These are phyloP conservation scores for Aspergillus carlsbadensis DNA, from an alignment of 495 filamentous ascomycete genomes.

Conservation along the genomic window DNA sequence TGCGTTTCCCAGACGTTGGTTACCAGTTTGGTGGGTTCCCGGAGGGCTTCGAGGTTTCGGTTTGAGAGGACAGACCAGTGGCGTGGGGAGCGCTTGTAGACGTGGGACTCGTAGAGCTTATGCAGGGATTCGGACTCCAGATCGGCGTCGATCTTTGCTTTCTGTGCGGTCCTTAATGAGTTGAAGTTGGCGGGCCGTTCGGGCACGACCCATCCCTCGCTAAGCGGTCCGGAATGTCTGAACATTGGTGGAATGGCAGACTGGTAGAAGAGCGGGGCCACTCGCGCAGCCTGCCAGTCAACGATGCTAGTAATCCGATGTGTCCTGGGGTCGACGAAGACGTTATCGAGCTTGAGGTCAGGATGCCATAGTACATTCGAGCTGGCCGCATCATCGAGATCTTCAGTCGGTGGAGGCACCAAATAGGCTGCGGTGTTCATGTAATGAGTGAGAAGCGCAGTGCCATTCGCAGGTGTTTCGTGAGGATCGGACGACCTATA, in stretches of 20 bases:
- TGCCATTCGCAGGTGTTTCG: conserved; percentile 21
- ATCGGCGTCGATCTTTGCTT: conserved; percentile 25
- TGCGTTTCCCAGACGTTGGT: conserved; percentile 29
- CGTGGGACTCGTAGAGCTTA: conserved; percentile 33
- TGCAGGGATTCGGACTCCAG: conserved; percentile 29
- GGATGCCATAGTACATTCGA: conserved; percentile 35
- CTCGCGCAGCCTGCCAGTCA: conserved; percentile 35
- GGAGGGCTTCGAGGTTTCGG: conserved; percentile 15
- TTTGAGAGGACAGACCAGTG: conserved; percentile 33
- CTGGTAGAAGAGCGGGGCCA: conserved; percentile 32
- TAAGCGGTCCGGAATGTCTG: conserved; percentile 24
- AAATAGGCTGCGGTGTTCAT: conserved; percentile 16
- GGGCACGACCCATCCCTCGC: conserved; percentile 28
- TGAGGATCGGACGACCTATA: conserved; percentile 17
- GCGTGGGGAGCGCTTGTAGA: conserved; percentile 26
- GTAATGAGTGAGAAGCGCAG: conserved; percentile 16
- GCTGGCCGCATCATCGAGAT: conserved; percentile 4
- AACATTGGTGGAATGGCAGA: conserved; percentile 31
- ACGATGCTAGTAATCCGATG: conserved; percentile 28
- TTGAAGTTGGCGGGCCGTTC: conserved; percentile 28
- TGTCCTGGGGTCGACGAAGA: conserved; percentile 35
- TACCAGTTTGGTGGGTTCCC: conserved; percentile 33
- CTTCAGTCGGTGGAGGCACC: conserved; percentile 10
- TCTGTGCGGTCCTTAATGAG: conserved; percentile 23
- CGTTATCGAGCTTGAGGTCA: conserved; percentile 43